phyloP scores from a whole-genome alignment of 352 stramenopile genomes.

The Phytophthora melonis region DNA sequence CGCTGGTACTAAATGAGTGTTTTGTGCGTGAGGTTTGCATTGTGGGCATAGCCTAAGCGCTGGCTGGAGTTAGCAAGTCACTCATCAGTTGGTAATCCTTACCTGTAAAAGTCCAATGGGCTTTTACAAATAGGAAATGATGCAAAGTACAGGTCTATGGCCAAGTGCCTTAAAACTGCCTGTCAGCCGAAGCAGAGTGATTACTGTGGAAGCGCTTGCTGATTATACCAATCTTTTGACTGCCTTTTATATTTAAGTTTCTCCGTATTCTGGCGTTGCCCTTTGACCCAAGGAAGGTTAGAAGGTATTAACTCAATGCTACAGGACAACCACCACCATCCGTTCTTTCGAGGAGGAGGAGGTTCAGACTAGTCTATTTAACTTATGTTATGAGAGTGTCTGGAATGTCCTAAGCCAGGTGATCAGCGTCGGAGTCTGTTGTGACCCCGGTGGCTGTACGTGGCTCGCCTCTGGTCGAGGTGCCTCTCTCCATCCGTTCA shows the following conservation, averaged over 20 bases:
- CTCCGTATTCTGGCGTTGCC: no score
- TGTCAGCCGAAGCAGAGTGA: conserved; percentile 81
- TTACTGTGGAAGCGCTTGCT: conserved; percentile 79
- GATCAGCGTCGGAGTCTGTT: no score
- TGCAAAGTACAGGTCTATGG: conserved; percentile 81
- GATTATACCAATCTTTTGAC: conserved; percentile 54
- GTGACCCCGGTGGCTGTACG: no score
- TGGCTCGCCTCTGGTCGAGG: no score
- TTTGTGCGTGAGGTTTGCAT: conserved; percentile 28
- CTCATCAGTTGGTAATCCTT: conserved; percentile 90
- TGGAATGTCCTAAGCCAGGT: no score
- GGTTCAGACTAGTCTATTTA: no score
- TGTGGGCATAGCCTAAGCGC: conserved; percentile 1
- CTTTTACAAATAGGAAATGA: conserved; percentile 89
- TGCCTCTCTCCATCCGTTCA: no score
- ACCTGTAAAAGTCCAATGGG: conserved; percentile 68
- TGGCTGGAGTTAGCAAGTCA: conserved; percentile 28
- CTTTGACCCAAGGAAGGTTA: no score
- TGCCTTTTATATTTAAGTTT: background rate
- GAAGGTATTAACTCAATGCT: no score
- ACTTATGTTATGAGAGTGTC: no score
- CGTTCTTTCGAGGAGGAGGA: no score
- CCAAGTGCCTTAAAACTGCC: conserved; percentile 83
- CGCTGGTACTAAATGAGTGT: background rate
- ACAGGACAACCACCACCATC: no score